phyloP scores from a whole-genome alignment of 306 rosid species.

The Dalbergia cultrata region DNA sequence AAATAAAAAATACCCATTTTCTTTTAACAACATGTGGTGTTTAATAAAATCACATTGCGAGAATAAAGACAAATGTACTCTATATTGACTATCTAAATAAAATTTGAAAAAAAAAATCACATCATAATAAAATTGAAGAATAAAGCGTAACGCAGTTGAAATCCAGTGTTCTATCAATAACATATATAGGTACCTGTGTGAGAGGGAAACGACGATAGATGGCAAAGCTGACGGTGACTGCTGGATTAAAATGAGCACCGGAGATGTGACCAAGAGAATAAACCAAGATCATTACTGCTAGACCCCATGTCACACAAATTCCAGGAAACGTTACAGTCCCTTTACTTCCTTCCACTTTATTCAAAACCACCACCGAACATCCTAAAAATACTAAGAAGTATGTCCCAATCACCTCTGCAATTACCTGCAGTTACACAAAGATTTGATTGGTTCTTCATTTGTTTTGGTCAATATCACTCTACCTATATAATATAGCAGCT shows the following conservation, averaged over 20 bases:
- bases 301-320: slow-evolving; percentile 60
- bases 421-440: slow-evolving; percentile 48
- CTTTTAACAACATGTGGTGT: no score
- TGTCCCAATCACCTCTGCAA: slow-evolving; percentile 76
- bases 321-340: slow-evolving; percentile 72
- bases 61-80: not conserved
- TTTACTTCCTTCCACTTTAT: slow-evolving; percentile 55
- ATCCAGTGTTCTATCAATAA: no score
- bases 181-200: slow-evolving; percentile 46
- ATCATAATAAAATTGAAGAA: no score
- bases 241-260: slow-evolving; percentile 75
- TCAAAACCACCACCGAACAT: slow-evolving; percentile 59
- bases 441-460: not conserved
- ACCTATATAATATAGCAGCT: no score
- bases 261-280: slow-evolving; percentile 75
- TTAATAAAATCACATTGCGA: no score
- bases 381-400: slow-evolving; percentile 69
- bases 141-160: no score
- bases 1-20: not conserved
- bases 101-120: no score
- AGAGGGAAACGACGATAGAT: slow-evolving; percentile 58
- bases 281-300: slow-evolving; percentile 59
- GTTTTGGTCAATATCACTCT: no score
- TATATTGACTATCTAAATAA: not conserved
- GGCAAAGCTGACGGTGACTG: slow-evolving; percentile 65